These are phyloP conservation scores for Colletotrichum chlorophyti DNA, from an alignment of 2,329 filamentous ascomycete genomes.

Conservation along the genomic window DNA sequence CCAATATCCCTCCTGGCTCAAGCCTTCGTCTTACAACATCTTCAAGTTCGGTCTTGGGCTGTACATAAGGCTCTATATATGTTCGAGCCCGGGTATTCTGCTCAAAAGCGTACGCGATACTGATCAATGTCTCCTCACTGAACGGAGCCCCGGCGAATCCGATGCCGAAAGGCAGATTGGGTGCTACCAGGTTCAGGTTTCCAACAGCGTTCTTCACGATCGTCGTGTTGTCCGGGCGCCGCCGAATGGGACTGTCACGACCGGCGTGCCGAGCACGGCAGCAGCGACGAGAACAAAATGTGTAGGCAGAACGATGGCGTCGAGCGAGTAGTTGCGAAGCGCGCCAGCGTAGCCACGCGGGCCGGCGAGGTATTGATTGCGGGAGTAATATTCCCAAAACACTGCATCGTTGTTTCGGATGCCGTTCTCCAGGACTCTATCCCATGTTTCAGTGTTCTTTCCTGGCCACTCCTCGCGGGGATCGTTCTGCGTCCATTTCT, in stretches of 20 bases:
- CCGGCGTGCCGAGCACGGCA: constrained; percentile 64
- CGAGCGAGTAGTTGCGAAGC: constrained; percentile 60
- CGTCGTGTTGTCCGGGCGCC: constrained; percentile 56
- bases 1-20: neutral
- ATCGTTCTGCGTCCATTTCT: constrained; percentile 60
- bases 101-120: constrained; percentile 73
- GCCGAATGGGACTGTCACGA: constrained; percentile 68
- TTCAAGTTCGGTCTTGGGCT: constrained; percentile 38
- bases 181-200: constrained; percentile 58
- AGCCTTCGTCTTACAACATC: constrained; percentile 29
- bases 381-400: constrained; percentile 66
- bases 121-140: constrained; percentile 67
- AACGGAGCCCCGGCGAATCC: constrained; percentile 67
- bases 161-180: constrained; percentile 66
- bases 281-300: constrained; percentile 52
- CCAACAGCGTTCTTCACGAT: constrained; percentile 53
- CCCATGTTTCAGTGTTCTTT: constrained; percentile 64
- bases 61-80: constrained; percentile 36
- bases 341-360: constrained; percentile 66
- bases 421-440: constrained; percentile 57
- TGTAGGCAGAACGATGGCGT: constrained; percentile 68
- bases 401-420: constrained; percentile 60
- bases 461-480: constrained; percentile 62
- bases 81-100: constrained; percentile 52
- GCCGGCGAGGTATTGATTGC: constrained; percentile 58